phyloP scores from a whole-genome alignment of 2,329 filamentous ascomycete genomes.

The Xylariaceae sp. region DNA sequence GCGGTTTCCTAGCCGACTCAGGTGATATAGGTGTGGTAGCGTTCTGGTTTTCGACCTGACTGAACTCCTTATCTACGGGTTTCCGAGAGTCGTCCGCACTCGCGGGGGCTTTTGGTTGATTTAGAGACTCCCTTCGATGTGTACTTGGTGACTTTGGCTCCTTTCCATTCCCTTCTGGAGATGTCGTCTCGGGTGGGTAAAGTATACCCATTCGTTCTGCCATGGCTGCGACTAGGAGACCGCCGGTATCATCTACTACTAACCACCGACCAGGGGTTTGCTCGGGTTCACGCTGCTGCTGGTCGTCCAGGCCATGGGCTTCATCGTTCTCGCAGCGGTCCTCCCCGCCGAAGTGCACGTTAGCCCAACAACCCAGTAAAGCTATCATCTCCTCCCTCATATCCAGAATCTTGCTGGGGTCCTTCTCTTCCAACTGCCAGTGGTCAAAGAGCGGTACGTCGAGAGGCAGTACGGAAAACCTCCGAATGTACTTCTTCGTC shows the following conservation, averaged over 20 bases:
- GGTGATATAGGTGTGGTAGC: constrained; percentile 9
- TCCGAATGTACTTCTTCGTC: constrained; percentile 86
- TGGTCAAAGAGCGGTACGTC: constrained; percentile 76
- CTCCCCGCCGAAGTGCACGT: constrained; percentile 73
- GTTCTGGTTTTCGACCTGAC: neutral
- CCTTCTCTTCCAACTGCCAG: constrained; percentile 79
- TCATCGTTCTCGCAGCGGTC: constrained; percentile 32
- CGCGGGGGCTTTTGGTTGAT: constrained; percentile 1
- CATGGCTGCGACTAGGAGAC: constrained; percentile 78
- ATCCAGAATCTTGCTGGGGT: constrained; percentile 80
- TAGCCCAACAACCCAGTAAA: constrained; percentile 84
- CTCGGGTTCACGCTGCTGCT: constrained; percentile 27
- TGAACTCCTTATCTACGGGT: neutral
- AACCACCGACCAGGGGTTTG: constrained; percentile 66
- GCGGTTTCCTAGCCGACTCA: constrained; percentile 10
- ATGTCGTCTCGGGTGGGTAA: constrained; percentile 47
- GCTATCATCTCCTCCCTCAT: constrained; percentile 82
- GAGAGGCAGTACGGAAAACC: constrained; percentile 83
- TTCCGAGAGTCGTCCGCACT: neutral
- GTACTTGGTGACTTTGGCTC: constrained; percentile 1
- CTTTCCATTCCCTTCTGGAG: constrained; percentile 9
- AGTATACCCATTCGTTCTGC: constrained; percentile 89
- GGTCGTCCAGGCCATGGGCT: constrained; percentile 29
- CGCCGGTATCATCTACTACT: constrained; percentile 84
- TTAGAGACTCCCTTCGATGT: constrained; percentile 10